Evolutionary conservation across 306 rosid species (phyloP), one percentile per base, ranked within the genome.

Genomic region (Fagus sylvatica): DNA sequence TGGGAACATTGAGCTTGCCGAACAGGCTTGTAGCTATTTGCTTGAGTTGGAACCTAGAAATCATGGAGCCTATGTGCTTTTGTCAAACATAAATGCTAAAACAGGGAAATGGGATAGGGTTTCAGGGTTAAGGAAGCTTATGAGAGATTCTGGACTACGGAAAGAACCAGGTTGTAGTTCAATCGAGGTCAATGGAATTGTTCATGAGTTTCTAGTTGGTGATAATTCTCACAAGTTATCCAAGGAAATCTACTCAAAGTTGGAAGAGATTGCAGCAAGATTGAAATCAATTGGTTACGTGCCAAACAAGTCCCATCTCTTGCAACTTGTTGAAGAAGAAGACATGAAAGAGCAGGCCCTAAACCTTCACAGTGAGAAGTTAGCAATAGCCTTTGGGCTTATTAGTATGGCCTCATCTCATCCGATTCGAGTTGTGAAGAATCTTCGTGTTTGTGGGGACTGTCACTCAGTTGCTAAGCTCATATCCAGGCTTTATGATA

Each of bases 131-230:
- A 88, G 92, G 79, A 88, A 86, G 85, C 66, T 74, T 40, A 88
- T 86, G 94, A 81, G 84, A 76, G 92, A 88, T 61, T 73, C 84
- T 39, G 85, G 84, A 32, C 55, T 88, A 64, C 85, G 85, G 75
- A 90, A 88, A 78, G 95, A 90, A 74, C 89, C 89, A 1, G 88
- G 87, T 53, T 88, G 89, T 75, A 88, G 95, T 72, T 85, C 91
- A 54, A 87, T 85, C 0, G 91, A 81, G 77, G 88, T 79, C 68
- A 73, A 83, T 36, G 87, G 89, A 15, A 51, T 48, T 6, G 84
- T 88, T 69, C 80, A 85, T 11, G 92, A 88, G 73, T 90, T 90
- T 79, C 75, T 83, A 10, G 89, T 82, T 12, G 91, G 92, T 6
- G 91, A 90, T 78, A 83, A 76, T 75, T 83, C 88, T 37, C 91